A percentile compares a stretch with the other conserved stretches of the same genome.
Evolutionary conservation across 2,329 filamentous ascomycete species (phyloP).

Genomic region (Clarireedia homoeocarpa): DNA sequence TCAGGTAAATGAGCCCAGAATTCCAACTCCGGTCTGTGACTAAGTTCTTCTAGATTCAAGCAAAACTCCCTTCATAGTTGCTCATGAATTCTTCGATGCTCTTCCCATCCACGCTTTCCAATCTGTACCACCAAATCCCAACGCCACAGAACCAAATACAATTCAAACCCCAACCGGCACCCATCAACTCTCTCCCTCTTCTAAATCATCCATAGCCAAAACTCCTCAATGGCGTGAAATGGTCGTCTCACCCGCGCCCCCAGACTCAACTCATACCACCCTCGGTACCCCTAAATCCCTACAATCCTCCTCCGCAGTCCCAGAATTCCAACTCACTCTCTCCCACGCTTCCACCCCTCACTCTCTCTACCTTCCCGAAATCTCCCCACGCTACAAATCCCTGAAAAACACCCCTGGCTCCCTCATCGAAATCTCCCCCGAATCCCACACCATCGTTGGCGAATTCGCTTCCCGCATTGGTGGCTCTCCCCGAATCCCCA

Average conservation of each 20-base stretch:
- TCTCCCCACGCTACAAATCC: constrained; percentile 68
- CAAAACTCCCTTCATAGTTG: constrained; percentile 85
- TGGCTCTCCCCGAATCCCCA: constrained; percentile 48
- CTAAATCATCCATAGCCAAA: constrained; percentile 24
- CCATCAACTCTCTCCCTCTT: constrained; percentile 31
- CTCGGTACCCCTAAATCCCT: constrained; percentile 46
- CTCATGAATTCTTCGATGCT: constrained; percentile 98
- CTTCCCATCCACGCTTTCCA: constrained; percentile 95
- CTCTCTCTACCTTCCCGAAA: constrained; percentile 75
- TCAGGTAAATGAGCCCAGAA: constrained; percentile 10
- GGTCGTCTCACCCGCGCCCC: constrained; percentile 62
- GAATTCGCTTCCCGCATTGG: constrained; percentile 84
- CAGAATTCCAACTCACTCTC: constrained; percentile 83
- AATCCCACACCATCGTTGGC: constrained; percentile 69
- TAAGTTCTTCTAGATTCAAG: constrained; percentile 41
- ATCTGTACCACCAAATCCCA: constrained; percentile 47
- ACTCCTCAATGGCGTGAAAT: constrained; percentile 72
- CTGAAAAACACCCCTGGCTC: constrained; percentile 61
- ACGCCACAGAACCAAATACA: constrained; percentile 30
- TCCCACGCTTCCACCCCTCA: constrained; percentile 71
- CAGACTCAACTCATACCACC: constrained; percentile 43
- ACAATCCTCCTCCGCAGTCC: constrained; percentile 41
- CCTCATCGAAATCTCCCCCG: constrained; percentile 83
- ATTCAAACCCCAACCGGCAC: constrained; percentile 35
- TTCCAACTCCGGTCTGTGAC: neutral